Evolutionary conservation across 73 alveolate genomes (phyloP).

Genomic region (Tetrahymena thermophila): DNA sequence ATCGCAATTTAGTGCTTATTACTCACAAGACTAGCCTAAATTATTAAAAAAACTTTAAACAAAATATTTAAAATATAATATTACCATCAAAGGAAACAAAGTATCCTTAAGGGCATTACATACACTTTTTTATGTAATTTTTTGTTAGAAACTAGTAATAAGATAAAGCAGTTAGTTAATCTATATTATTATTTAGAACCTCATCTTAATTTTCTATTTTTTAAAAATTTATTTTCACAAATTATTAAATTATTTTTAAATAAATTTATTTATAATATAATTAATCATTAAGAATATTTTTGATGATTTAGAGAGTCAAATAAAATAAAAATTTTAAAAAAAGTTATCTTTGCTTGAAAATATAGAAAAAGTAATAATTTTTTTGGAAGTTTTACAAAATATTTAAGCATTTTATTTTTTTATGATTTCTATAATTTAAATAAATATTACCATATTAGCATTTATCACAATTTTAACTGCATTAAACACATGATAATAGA

Average conservation of each 20-base stretch:
- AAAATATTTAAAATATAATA: neutral
- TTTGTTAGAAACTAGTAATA: neutral
- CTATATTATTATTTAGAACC: neutral
- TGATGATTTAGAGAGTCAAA: too few relatives aligned
- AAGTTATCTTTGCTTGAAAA: too few relatives aligned
- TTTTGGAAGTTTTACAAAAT: too few relatives aligned
- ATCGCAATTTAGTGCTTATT: neutral
- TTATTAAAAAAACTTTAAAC: neutral
- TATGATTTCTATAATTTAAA: too few relatives aligned
- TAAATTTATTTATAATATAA: too few relatives aligned
- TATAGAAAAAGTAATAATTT: too few relatives aligned
- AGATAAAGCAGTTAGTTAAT: neutral
- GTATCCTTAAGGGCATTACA: neutral
- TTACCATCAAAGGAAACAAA: neutral
- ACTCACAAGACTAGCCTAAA: neutral
- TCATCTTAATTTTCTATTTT: neutral
- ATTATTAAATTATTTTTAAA: too few relatives aligned
- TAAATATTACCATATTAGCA: neutral
- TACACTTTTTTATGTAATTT: neutral
- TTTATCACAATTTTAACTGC: neutral
- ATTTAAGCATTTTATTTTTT: too few relatives aligned
- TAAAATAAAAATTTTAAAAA: too few relatives aligned
- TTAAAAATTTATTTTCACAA: too few relatives aligned
- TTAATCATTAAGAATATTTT: too few relatives aligned
- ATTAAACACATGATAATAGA: neutral